Base-by-base conservation (phyloP, 2,329 filamentous ascomycete genomes). In the Pseudocercospora cruenta region DNA sequence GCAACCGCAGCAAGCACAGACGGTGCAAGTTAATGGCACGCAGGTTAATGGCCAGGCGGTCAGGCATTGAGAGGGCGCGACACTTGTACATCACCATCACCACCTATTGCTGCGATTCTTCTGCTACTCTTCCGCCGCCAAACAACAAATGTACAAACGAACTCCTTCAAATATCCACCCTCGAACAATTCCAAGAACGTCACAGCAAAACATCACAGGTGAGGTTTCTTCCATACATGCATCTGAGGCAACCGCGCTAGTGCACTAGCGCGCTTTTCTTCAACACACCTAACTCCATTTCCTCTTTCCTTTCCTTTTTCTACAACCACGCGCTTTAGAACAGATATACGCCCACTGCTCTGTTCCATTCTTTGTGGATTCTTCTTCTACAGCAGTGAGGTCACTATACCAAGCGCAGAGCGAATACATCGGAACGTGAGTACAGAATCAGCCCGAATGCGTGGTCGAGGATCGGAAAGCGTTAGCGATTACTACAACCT, bases 271-370 rank as follows among this genome's bases (percentile, higher is more conserved):
- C 51, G 7, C 24, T 43, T 1, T 31, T 7, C 19, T 26, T 53
- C 12, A 43, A 19, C 5, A 1, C 43, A 28, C 59, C 22, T 21
- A 49, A 6, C 33, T 57, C 43, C 51, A 33, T n/a, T 26, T 39
- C 31, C 49, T 45, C 45, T 54, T 64, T 55, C 55, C 49, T 67
- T 60, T 36, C 51, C 26, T 14, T 57, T 19, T 47, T n/a, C 26
- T 21, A 62, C 45, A 67, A 67, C 26, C 53, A 26, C 60, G 72
- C 71, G 74, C 72, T 68, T 72, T 70, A 72, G 74, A 75, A 75
- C 74, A 75, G 74, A 75, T 74, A 69, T 59, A 73, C 72, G 72
- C 75, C 73, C 70, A 67, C 72, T 67, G 67, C 73, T 58, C 54
- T 58, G 21, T 31, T 28, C 45, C 62, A 45, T 70, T 63, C 68